Conservation (phyloP, 768 basidiomycete genomes). For the Leucocoprinus sp. region DNA sequence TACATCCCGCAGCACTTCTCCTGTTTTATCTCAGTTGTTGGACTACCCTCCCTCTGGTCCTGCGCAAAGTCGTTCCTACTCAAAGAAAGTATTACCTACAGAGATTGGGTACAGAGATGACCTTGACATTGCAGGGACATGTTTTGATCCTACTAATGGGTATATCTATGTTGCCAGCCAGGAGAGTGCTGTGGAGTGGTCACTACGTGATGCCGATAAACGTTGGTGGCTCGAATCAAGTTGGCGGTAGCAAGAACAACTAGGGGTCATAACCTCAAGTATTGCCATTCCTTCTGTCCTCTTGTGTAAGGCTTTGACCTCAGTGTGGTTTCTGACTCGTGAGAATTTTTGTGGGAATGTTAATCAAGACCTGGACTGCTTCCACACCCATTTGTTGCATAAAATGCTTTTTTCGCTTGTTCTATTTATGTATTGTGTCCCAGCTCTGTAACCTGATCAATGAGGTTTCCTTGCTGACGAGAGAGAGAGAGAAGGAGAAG, state of each 20-base stretch:
- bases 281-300: not conserved
- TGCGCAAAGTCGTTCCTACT: not conserved
- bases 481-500: too few relatives aligned
- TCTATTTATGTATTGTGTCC: not conserved
- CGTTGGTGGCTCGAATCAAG: slow-evolving; percentile 57
- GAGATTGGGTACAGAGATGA: slow-evolving; percentile 17
- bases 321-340: too few relatives aligned
- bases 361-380: not conserved
- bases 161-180: slow-evolving; percentile 22
- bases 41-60: not conserved
- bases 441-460: not conserved
- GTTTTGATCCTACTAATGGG: slow-evolving; percentile 25
- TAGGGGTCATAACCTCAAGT: not conserved
- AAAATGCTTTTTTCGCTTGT: not conserved
- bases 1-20: slow-evolving; percentile 28
- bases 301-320: too few relatives aligned
- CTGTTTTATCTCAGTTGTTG: slow-evolving; percentile 18
- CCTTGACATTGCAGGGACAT: slow-evolving; percentile 24
- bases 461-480: not conserved
- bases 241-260: slow-evolving; percentile 26
- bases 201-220: slow-evolving; percentile 58
- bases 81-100: slow-evolving; percentile 2
- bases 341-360: too few relatives aligned
- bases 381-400: not conserved
- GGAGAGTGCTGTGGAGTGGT: slow-evolving; percentile 14